Evolutionary conservation across 2,329 filamentous ascomycete genomes (phyloP).

Genomic region (Fusarium mexicanum): DNA sequence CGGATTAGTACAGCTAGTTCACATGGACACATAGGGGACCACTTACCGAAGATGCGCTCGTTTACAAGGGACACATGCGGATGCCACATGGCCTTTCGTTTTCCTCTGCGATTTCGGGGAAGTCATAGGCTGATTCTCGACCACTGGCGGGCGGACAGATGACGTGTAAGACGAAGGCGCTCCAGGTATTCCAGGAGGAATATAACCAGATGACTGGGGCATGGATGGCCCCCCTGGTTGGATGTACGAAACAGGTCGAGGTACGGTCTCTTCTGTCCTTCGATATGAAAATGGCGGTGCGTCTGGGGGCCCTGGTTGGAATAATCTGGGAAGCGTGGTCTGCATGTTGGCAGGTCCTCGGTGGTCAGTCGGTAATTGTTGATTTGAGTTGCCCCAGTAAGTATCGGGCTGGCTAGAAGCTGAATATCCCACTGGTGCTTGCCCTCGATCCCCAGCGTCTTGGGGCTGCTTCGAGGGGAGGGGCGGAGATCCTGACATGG

Average conservation of each 20-base stretch:
- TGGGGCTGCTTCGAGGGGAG: slow-evolving; percentile 67
- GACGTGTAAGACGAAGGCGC: slow-evolving; percentile 34
- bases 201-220: slow-evolving; percentile 37
- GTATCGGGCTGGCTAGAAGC: slow-evolving; percentile 58
- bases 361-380: slow-evolving; percentile 37
- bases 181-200: slow-evolving; percentile 30
- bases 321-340: slow-evolving; percentile 40
- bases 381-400: slow-evolving; percentile 55
- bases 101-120: slow-evolving; percentile 72
- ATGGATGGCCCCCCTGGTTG: slow-evolving; percentile 32
- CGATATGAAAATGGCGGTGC: slow-evolving; percentile 41
- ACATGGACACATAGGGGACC: neutral
- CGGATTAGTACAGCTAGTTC: slow-evolving; percentile 18
- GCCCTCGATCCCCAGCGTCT: slow-evolving; percentile 66
- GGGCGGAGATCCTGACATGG: slow-evolving; percentile 77
- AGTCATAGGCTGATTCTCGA: slow-evolving; percentile 59
- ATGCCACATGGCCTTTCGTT: slow-evolving; percentile 84
- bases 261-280: slow-evolving; percentile 38
- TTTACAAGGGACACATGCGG: slow-evolving; percentile 87
- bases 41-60: slow-evolving; percentile 78
- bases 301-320: slow-evolving; percentile 41
- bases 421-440: slow-evolving; percentile 55
- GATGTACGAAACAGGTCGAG: slow-evolving; percentile 40
- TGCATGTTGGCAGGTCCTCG: slow-evolving; percentile 41
- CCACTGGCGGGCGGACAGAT: slow-evolving; percentile 48